Conservation (phyloP, 2,329 filamentous ascomycete genomes). For the Sporothrix curviconia region DNA sequence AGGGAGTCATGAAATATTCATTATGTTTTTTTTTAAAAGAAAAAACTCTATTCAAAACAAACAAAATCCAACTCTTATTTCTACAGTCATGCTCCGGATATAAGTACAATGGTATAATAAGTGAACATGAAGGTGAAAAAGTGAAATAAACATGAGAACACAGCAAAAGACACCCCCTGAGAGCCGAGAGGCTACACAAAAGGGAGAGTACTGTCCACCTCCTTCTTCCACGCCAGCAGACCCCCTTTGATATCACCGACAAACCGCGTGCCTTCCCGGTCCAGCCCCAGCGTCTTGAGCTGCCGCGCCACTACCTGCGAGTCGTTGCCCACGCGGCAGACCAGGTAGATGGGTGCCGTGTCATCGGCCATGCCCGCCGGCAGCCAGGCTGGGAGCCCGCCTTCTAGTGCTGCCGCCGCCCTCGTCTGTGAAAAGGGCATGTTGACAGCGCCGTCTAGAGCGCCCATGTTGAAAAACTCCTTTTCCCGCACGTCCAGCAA, state of each 20-base stretch:
- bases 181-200: conserved; percentile 48
- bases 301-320: conserved; percentile 64
- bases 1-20: too few relatives aligned
- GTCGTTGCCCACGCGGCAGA: conserved; percentile 73
- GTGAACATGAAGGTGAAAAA: too few relatives aligned
- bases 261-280: conserved; percentile 44
- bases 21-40: too few relatives aligned
- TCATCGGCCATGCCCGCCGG: conserved; percentile 33
- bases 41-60: too few relatives aligned
- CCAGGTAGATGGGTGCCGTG: conserved; percentile 55
- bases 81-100: too few relatives aligned
- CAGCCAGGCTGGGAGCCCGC: conserved; percentile 26
- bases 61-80: too few relatives aligned
- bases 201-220: conserved; percentile 54
- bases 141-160: too few relatives aligned
- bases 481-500: conserved; percentile 79
- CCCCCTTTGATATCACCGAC: conserved; percentile 69
- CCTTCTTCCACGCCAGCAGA: conserved; percentile 63
- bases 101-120: too few relatives aligned
- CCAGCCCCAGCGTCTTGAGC: conserved; percentile 56
- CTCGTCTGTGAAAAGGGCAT: conserved; percentile 53
- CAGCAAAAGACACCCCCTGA: too few relatives aligned
- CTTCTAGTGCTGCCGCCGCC: neutral
- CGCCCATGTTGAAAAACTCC: conserved; percentile 77
- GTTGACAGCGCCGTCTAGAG: conserved; percentile 68